These are phyloP conservation scores for Tetradesmus lagerheimii DNA, from an alignment of 139 green algal species.

Conservation along the genomic window DNA sequence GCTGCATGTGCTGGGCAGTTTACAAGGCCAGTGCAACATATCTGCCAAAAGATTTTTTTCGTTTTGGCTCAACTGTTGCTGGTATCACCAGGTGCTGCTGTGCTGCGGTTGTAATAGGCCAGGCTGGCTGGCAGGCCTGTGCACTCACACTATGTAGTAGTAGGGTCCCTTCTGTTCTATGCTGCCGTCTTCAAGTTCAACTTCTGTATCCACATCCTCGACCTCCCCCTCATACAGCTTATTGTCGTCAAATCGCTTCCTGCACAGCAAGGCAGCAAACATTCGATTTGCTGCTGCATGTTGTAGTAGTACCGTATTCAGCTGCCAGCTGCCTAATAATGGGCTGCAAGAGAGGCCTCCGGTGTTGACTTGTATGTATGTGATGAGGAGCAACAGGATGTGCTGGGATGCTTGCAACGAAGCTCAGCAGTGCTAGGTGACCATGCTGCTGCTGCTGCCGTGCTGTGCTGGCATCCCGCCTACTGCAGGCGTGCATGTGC, in stretches of 20 bases:
- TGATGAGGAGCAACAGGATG: too few relatives aligned
- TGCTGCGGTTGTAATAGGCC: background rate
- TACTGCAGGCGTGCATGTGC: background rate
- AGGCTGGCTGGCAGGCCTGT: background rate
- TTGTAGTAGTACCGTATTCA: too few relatives aligned
- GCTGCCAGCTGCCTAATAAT: background rate
- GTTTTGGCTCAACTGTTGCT: background rate
- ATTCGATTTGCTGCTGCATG: background rate
- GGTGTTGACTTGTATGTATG: background rate
- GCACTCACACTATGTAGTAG: background rate
- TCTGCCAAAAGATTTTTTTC: too few relatives aligned
- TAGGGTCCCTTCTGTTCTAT: background rate
- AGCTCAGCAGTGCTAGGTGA: too few relatives aligned
- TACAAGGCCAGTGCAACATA: too few relatives aligned
- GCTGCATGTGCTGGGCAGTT: background rate
- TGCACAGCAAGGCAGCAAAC: background rate
- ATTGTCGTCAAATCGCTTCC: background rate
- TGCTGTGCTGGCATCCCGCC: background rate
- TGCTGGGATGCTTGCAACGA: too few relatives aligned
- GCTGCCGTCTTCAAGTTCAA: background rate
- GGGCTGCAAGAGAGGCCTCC: too few relatives aligned
- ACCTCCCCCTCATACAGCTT: background rate
- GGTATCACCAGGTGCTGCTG: background rate
- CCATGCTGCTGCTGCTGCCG: background rate
- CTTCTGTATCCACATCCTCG: background rate